Evolutionary conservation across 306 rosid species (phyloP), one percentile per base, ranked within the genome.

Genomic region (Styphnolobium japonicum): DNA sequence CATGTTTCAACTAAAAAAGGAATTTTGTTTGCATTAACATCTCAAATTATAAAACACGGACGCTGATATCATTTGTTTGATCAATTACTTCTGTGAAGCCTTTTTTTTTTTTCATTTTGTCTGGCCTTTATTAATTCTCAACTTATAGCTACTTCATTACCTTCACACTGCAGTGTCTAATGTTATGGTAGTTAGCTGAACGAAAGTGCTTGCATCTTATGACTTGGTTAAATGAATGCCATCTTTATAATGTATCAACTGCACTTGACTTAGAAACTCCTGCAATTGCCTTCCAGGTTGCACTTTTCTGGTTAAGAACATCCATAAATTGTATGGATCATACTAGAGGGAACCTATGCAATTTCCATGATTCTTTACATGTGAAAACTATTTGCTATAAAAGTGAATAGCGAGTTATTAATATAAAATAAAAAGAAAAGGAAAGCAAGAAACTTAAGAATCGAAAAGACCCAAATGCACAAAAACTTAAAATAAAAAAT

Each of bases 11-110:
- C 52, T 64, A 23, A n/a, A 49, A 65, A 79, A 3, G 10, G 23
- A 65, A 49, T 58, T 49, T 25, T 42, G 10, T 75, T 67, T 79
- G 81, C 67, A 37, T 67, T 67, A 16, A 43, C 60, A 11, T 22
- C 69, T 76, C 29, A 57, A 18, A 58, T 22, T 69, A 60, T 68
- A 6, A 46, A 16, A 25, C 51, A 22, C 29, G 18, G 2, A 29
- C 25, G 1, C 7, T 48, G 15, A 74, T 61, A 68, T 43, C 10
- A 62, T 29, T 65, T 55, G 12, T n/a, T 63, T 77, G 25, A 71
- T 63, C 37, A 15, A 64, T 73, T 63, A n/a, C 48, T 8, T 12
- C 1, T 18, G 25, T 60, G 18, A 8, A 21, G 9, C 27, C 9
- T 14, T 16, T 48, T 72, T 66, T 25, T 9, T 29, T 3, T 3